These are phyloP conservation scores for Leucogyrophana mollusca DNA, from an alignment of 768 basidiomycete genomes.

Conservation along the genomic window DNA sequence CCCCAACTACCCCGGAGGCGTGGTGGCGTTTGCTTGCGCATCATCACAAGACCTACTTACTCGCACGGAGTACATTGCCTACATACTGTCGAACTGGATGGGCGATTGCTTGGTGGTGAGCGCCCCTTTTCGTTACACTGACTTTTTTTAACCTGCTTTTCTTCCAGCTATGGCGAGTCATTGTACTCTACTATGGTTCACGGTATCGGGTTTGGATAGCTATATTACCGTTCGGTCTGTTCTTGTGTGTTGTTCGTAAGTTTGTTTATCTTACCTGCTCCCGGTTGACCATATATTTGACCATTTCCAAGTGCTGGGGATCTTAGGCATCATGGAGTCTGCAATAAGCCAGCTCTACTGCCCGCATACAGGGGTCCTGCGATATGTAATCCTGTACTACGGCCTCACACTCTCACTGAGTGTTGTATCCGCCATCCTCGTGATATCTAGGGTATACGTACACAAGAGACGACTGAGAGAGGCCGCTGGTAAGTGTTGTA, in stretches of 20 bases:
- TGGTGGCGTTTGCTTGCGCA: constrained; percentile 19
- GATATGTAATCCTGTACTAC: constrained; percentile 21
- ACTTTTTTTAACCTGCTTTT: neutral
- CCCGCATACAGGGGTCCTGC: constrained; percentile 23
- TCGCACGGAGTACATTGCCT: constrained; percentile 20
- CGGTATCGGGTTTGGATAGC: constrained; percentile 22
- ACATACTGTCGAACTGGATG: constrained; percentile 29
- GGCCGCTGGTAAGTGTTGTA: constrained; percentile 20
- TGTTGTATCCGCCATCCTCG: constrained; percentile 20
- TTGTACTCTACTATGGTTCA: constrained; percentile 19
- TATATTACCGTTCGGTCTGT: constrained; percentile 23
- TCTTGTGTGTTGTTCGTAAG: constrained; percentile 20
- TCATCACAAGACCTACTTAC: constrained; percentile 22
- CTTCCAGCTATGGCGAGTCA: constrained; percentile 21
- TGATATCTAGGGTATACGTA: constrained; percentile 22
- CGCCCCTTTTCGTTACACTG: too few relatives aligned
- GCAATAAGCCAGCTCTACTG: constrained; percentile 13
- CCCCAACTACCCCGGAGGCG: constrained; percentile 23
- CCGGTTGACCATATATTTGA: too few relatives aligned
- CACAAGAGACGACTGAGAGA: constrained; percentile 22
- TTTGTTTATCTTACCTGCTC: too few relatives aligned
- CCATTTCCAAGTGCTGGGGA: too few relatives aligned
- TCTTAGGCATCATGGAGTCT: constrained; percentile 17
- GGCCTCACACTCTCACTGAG: constrained; percentile 23
- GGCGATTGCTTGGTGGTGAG: constrained; percentile 28